phyloP scores from a whole-genome alignment of 768 basidiomycete genomes.

The Pleurotus sapidus region DNA sequence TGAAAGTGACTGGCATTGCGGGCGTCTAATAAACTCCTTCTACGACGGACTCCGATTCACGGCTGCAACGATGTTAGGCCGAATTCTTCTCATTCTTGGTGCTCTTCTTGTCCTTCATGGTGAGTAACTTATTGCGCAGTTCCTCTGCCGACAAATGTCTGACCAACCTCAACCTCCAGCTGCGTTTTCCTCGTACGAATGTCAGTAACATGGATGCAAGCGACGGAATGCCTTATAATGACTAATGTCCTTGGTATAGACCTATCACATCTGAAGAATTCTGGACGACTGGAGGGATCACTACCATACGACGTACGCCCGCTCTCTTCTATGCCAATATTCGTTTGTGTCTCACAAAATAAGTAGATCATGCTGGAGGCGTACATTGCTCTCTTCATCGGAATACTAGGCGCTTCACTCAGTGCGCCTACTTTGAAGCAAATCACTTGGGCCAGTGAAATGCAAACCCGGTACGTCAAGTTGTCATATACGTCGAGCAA shows the following conservation, averaged over 20 bases:
- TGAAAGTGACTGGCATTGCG: too few relatives aligned
- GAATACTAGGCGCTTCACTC: slow-evolving; percentile 71
- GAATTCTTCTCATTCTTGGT: too few relatives aligned
- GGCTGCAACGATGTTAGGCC: too few relatives aligned
- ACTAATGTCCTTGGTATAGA: slow-evolving; percentile 40
- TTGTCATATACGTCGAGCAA: not conserved
- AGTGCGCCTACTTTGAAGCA: slow-evolving; percentile 70
- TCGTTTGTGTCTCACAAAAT: not conserved
- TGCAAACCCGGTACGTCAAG: slow-evolving; percentile 66
- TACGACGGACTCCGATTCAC: too few relatives aligned
- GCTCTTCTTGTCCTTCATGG: slow-evolving; percentile 44
- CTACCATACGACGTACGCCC: slow-evolving; percentile 60
- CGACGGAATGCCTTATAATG: not conserved
- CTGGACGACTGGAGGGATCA: slow-evolving; percentile 65
- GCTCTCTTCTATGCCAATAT: not conserved
- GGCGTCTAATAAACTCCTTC: too few relatives aligned
- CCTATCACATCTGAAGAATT: slow-evolving; percentile 71
- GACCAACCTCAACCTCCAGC: slow-evolving; percentile 39
- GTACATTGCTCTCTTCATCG: slow-evolving; percentile 58
- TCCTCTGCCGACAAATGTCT: not conserved
- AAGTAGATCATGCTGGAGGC: slow-evolving; percentile 67
- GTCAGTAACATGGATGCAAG: slow-evolving; percentile 34
- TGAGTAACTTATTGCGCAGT: slow-evolving; percentile 21
- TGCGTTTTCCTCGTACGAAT: slow-evolving; percentile 79
- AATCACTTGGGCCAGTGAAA: slow-evolving; percentile 88